These are phyloP conservation scores for Globisporangium nagaii DNA, from an alignment of 352 stramenopile species.

Conservation along the genomic window DNA sequence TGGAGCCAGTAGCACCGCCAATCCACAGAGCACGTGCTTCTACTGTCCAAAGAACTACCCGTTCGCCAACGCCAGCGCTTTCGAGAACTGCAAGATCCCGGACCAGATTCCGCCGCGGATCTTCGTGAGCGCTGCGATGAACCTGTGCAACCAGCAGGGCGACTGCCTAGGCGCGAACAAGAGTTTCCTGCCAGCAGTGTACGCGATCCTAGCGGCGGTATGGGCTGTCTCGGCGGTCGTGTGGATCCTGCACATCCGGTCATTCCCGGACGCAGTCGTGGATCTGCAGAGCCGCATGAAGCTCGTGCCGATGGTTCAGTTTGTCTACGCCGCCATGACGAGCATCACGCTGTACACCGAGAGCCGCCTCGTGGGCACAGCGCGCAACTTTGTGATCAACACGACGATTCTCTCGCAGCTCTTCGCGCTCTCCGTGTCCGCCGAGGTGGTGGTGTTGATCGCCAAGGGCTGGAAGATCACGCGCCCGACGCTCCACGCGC, in stretches of 20 bases:
- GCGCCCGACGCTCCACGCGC: constrained; percentile 26
- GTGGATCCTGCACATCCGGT: constrained; percentile 48
- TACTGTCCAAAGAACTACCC: constrained; percentile 37
- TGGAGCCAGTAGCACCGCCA: too few species aligned
- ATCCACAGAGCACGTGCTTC: too few species aligned
- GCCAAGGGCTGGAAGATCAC: constrained; percentile 75
- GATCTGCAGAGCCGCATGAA: constrained; percentile 56
- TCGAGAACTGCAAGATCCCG: constrained; percentile 19
- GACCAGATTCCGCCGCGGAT: constrained; percentile 30
- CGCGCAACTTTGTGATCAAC: constrained; percentile 31
- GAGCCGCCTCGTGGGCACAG: constrained; percentile 25
- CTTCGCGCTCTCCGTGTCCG: constrained; percentile 35
- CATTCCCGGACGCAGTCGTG: constrained; percentile 37
- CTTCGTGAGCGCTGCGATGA: constrained; percentile 38
- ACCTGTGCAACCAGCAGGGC: constrained; percentile 36
- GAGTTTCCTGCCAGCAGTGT: constrained; percentile 22
- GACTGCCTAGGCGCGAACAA: constrained; percentile 25
- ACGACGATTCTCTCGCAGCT: constrained; percentile 31
- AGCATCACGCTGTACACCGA: constrained; percentile 27
- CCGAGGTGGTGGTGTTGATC: constrained; percentile 46
- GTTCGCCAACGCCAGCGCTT: constrained; percentile 9
- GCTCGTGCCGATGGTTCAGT: constrained; percentile 32
- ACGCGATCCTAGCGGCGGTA: constrained; percentile 22
- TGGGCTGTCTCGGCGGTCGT: constrained; percentile 32
- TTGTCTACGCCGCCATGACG: constrained; percentile 22